These are phyloP conservation scores for Naegleria lovaniensis DNA, from an alignment of 208 protist genomes.

Conservation along the genomic window DNA sequence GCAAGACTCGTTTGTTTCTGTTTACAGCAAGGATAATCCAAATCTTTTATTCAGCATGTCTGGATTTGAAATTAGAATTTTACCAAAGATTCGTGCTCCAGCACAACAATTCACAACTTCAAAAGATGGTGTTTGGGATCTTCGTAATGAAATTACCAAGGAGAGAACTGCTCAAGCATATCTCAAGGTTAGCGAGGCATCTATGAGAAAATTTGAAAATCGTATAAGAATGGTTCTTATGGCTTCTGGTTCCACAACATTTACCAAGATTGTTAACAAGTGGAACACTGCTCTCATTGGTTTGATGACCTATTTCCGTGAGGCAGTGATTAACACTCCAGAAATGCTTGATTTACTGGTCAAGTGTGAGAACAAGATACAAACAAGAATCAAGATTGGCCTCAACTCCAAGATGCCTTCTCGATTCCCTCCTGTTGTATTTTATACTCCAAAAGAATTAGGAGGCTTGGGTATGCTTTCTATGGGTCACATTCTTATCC, in stretches of 20 bases:
- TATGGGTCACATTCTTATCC: slow-evolving; percentile 99
- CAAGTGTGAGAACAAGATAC: slow-evolving; percentile 99
- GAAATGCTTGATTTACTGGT: slow-evolving; percentile 98
- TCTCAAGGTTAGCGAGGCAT: slow-evolving; percentile 90
- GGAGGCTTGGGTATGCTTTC: slow-evolving; percentile 99
- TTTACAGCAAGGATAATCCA: slow-evolving; percentile 99
- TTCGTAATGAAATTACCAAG: slow-evolving; percentile 96
- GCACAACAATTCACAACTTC: slow-evolving; percentile 78
- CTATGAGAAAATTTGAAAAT: slow-evolving; percentile 95
- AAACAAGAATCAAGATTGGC: slow-evolving; percentile 99
- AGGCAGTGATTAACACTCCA: slow-evolving; percentile 93
- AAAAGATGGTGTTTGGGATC: slow-evolving; percentile 97
- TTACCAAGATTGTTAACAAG: slow-evolving; percentile 99
- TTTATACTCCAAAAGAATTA: slow-evolving; percentile 97
- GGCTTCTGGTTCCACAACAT: slow-evolving; percentile 98
- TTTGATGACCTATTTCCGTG: slow-evolving; percentile 99
- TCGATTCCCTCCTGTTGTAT: slow-evolving; percentile 98
- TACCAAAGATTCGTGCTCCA: slow-evolving; percentile 81
- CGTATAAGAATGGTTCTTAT: slow-evolving; percentile 97
- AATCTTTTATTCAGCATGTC: slow-evolving; percentile 99
- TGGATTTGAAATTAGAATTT: slow-evolving; percentile 93
- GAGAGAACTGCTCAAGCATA: slow-evolving; percentile 98
- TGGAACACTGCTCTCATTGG: slow-evolving; percentile 99
- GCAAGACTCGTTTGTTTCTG: slow-evolving; percentile 94
- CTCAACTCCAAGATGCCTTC: slow-evolving; percentile 99